phyloP scores from a whole-genome alignment of 768 basidiomycete species.

The Macrolepiota fuliginosa region DNA sequence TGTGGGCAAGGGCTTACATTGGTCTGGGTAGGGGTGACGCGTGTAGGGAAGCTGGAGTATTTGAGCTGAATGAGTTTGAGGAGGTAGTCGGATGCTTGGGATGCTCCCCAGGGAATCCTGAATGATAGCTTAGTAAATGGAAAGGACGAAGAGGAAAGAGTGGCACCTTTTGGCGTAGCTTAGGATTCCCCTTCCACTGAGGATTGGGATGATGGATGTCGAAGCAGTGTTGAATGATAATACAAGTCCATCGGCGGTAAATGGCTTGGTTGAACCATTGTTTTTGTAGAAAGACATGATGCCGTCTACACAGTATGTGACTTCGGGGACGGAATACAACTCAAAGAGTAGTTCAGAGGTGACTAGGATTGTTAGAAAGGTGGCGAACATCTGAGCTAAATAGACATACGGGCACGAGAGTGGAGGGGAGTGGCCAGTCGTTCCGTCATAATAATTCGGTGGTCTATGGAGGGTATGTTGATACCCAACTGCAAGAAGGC shows the following conservation, averaged over 20 bases:
- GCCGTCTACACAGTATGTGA: slow-evolving; percentile 87
- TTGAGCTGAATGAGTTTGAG: slow-evolving; percentile 94
- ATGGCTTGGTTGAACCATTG: slow-evolving; percentile 37
- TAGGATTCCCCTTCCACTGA: slow-evolving; percentile 79
- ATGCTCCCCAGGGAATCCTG: slow-evolving; percentile 93
- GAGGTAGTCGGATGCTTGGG: slow-evolving; percentile 88
- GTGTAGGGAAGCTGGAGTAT: slow-evolving; percentile 89
- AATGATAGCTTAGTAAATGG: not conserved
- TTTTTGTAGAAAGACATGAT: slow-evolving; percentile 93
- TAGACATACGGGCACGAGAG: slow-evolving; percentile 74
- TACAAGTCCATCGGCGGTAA: slow-evolving; percentile 72
- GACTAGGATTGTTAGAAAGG: slow-evolving; percentile 42
- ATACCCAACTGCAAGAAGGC: slow-evolving; percentile 87
- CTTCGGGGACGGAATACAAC: slow-evolving; percentile 79
- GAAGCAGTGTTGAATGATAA: slow-evolving; percentile 91
- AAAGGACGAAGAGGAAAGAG: not conserved
- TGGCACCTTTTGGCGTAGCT: slow-evolving; percentile 81
- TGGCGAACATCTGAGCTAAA: slow-evolving; percentile 2
- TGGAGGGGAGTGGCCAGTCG: slow-evolving; percentile 84
- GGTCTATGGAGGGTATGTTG: slow-evolving; percentile 69
- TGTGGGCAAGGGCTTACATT: slow-evolving; percentile 47
- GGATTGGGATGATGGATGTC: slow-evolving; percentile 87
- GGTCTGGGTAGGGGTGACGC: slow-evolving; percentile 74
- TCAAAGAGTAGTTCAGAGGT: slow-evolving; percentile 98
- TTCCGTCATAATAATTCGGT: slow-evolving; percentile 94